A percentile compares a stretch with the other conserved stretches of the same genome.
phyloP scores from a whole-genome alignment of 192 early-diverging fungal species.

The Linderina pennispora region DNA sequence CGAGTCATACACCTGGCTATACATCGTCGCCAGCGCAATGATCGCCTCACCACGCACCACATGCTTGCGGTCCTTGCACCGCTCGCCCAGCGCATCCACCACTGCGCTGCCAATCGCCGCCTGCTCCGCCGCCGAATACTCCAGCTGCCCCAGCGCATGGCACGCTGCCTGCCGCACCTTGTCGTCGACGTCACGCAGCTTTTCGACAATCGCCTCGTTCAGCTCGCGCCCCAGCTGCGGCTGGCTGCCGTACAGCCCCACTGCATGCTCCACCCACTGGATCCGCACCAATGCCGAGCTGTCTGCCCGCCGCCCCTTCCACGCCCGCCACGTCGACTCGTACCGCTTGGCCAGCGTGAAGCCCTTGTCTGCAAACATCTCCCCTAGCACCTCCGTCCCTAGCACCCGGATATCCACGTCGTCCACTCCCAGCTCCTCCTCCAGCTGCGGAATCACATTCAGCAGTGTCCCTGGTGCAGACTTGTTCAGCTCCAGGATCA shows the following conservation, averaged over 20 bases:
- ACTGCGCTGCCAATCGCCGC: constrained; percentile 52
- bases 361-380: constrained; percentile 81
- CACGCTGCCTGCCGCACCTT: constrained; percentile 76
- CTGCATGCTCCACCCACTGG: constrained; percentile 64
- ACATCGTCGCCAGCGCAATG: constrained; percentile 61
- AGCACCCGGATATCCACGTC: constrained; percentile 68
- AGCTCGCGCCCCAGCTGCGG: constrained; percentile 65
- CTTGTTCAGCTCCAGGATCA: constrained; percentile 78
- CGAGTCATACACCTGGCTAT: constrained; percentile 63
- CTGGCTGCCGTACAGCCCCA: constrained; percentile 63
- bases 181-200: constrained; percentile 87
- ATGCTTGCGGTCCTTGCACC: constrained; percentile 88
- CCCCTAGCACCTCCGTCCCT: constrained; percentile 72
- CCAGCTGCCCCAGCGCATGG: constrained; percentile 61
- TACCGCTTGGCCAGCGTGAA: constrained; percentile 67
- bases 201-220: constrained; percentile 57
- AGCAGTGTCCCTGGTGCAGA: constrained; percentile 69
- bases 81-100: constrained; percentile 56
- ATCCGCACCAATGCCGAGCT: constrained; percentile 63
- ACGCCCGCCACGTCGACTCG: constrained; percentile 76
- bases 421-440: constrained; percentile 82
- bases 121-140: constrained; percentile 52
- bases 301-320: constrained; percentile 75
- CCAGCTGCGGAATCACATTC: constrained; percentile 89
- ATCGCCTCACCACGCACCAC: constrained; percentile 74